phyloP scores from a whole-genome alignment of 1,139 yeast genomes.

The Diutina pseudorugosa region DNA sequence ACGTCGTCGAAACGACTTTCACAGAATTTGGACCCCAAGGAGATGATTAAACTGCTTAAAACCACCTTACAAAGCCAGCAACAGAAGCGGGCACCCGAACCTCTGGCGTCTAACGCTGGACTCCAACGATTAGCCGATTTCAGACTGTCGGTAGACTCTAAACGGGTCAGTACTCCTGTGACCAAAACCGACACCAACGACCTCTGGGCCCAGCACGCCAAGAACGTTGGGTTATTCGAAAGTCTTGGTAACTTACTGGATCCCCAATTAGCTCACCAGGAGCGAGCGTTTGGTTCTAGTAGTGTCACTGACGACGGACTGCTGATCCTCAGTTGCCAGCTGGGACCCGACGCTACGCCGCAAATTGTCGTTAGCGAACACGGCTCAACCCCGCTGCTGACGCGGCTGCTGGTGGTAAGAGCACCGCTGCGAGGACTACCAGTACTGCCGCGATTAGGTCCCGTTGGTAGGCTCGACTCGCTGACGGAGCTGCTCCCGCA shows the following conservation, averaged over 20 bases:
- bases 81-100: slow-evolving; percentile 6
- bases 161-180: slow-evolving; percentile 5
- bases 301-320: not conserved
- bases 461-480: not conserved
- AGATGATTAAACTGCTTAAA: slow-evolving; percentile 12
- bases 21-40: slow-evolving; percentile 8
- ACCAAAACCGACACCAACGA: not conserved
- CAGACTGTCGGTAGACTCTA: slow-evolving; percentile 13
- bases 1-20: not conserved
- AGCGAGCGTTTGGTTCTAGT: not conserved
- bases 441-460: not conserved
- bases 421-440: not conserved
- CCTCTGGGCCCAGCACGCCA: not conserved
- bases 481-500: not conserved
- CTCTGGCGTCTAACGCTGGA: slow-evolving; percentile 8
- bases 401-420: not conserved
- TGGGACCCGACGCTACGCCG: not conserved
- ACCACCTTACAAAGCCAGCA: slow-evolving; percentile 11
- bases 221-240: not conserved
- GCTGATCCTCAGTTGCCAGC: not conserved
- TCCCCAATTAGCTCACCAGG: not conserved
- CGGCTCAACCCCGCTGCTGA: not conserved
- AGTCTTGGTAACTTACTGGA: not conserved
- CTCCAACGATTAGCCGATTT: slow-evolving; percentile 11
- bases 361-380: not conserved